Evolutionary conservation across 176 grass and related monocot genomes (phyloP).

Genomic region (Avena insularis): DNA sequence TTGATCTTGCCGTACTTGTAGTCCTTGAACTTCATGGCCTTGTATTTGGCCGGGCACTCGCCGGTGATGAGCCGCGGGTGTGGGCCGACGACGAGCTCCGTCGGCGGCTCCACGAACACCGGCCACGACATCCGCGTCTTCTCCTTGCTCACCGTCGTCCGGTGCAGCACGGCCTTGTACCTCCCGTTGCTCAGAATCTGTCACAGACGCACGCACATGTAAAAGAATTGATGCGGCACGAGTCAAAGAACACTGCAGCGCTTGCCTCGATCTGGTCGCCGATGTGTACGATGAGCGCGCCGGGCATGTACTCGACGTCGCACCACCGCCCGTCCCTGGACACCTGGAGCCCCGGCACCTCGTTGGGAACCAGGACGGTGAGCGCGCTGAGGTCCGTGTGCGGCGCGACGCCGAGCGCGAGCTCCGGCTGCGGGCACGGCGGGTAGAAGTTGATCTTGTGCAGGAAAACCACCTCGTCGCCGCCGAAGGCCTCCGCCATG

Average conservation of each 20-base stretch:
- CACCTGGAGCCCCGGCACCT: conserved; percentile 79
- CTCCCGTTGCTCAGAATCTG: conserved; percentile 84
- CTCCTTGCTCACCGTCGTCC: conserved; percentile 67
- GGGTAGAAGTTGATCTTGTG: conserved; percentile 92
- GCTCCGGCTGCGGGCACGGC: conserved; percentile 73
- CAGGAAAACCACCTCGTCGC: conserved; percentile 52
- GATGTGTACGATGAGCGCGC: conserved; percentile 72
- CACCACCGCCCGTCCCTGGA: conserved; percentile 66
- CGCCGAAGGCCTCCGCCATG: conserved; percentile 58
- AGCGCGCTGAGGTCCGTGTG: conserved; percentile 82
- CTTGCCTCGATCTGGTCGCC: conserved; percentile 84
- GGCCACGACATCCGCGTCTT: conserved; percentile 86
- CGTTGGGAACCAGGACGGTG: conserved; percentile 79
- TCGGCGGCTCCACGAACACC: conserved; percentile 65
- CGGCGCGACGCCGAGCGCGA: conserved; percentile 64
- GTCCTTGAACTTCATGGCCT: conserved; percentile 81
- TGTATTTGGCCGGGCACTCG: conserved; percentile 61
- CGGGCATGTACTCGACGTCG: conserved; percentile 59
- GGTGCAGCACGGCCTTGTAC: conserved; percentile 83
- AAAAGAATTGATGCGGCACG: not conserved
- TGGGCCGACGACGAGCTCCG: conserved; percentile 59
- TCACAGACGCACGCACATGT: not conserved
- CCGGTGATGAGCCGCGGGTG: conserved; percentile 56
- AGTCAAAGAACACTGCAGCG: not conserved
- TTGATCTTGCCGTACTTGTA: conserved; percentile 88